Evolutionary conservation across 2,329 filamentous ascomycete genomes (phyloP), one percentile per base, ranked within the genome.

Genomic region (Aspergillus calidoustus): DNA sequence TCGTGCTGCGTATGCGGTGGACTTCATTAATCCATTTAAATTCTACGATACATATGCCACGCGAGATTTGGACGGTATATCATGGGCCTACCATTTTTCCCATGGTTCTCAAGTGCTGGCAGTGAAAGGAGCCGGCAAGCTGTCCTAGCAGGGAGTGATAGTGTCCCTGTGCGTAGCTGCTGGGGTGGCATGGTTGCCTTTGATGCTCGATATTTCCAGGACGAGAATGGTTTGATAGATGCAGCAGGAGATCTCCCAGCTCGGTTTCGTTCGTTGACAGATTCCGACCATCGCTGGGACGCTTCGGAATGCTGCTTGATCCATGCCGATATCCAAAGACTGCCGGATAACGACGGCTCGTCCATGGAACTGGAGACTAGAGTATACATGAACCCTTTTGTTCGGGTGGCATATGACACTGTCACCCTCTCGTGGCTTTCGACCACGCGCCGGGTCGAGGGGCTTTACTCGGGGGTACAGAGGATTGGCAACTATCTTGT

Each of bases 321-420:
- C 47, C 79, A 82, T 62, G 80, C 80, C 13, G 80, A 82, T 65
- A 77, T 82, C 15, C 77, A 80, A 64, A 74, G 22, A 9, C 51
- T 34, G 13, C n/a, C 22, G 22, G 11, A 54, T 44, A 69, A 74
- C 48, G 71, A 74, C 19, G 19, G 19, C 19, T 19, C 19, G 19
- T 19, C 19, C 19, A 19, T 19, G 15, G 71, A 73, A 25, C 67
- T 69, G 6, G 81, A 85, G 38, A 83, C 83, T 0, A 87, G 86
- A 2, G 87, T 91, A 55, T 92, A 86, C 71, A 85, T 92, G 80
- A 93, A 93, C 71, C 90, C 90, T 0, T 92, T 86, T 70, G 84
- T 93, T 47, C 86, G 90, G 19, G 89, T 91, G 4, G 87, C 90
- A 1, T 92, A 92, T 72, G 83, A 85, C 49, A 75, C 80, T 30